Evolutionary conservation across 306 rosid species (phyloP).

Genomic region (Fragaria ananassa): DNA sequence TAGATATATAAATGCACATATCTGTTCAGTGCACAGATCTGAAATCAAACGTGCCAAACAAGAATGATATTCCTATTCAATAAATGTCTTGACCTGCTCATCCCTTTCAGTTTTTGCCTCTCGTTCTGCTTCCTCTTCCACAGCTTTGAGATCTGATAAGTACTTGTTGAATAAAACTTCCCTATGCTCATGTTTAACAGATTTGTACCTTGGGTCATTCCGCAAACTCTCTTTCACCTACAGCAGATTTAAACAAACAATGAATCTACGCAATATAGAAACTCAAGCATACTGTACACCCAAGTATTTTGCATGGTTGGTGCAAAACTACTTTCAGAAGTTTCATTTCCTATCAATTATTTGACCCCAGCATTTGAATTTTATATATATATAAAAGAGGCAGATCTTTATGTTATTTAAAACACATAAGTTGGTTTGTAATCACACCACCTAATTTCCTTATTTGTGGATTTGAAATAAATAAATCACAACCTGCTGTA

Average conservation of each 20-base stretch:
- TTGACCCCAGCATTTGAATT: background rate
- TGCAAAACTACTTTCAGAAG: background rate
- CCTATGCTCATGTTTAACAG: constrained; percentile 83
- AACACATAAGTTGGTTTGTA: background rate
- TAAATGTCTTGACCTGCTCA: constrained; percentile 65
- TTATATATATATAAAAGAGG: background rate
- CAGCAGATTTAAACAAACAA: constrained; percentile 32
- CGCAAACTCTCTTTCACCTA: constrained; percentile 85
- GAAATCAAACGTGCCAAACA: background rate
- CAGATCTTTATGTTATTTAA: background rate
- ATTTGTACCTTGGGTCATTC: constrained; percentile 78
- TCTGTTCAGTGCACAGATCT: background rate
- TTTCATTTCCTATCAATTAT: background rate
- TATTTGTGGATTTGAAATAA: background rate
- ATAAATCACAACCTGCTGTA: constrained; percentile 21
- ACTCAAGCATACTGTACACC: constrained; percentile 10
- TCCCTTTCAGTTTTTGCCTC: constrained; percentile 77
- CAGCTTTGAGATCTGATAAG: constrained; percentile 74
- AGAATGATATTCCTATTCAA: background rate
- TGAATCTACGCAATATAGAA: background rate
- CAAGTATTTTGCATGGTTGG: background rate
- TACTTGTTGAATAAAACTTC: constrained; percentile 73
- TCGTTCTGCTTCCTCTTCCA: constrained; percentile 63
- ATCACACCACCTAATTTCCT: background rate
- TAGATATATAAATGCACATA: background rate